phyloP scores from a whole-genome alignment of 805 yeast genomes.

The Wickerhamiella allomyrinae region DNA sequence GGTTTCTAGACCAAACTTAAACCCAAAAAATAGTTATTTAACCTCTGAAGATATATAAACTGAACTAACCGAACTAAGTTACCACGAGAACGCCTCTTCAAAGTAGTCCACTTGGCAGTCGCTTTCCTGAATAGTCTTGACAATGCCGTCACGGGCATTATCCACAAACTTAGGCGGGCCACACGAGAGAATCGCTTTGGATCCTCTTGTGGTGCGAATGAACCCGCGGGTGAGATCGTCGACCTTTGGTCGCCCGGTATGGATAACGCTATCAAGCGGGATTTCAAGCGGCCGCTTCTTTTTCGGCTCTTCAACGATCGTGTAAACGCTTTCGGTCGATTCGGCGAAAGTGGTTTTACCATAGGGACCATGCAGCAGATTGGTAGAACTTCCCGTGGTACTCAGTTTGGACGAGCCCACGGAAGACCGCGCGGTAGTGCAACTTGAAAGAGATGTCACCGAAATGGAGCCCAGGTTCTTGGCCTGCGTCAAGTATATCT shows the following conservation, averaged over 20 bases:
- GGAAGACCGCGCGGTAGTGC: background rate
- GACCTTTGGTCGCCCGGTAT: conserved; percentile 17
- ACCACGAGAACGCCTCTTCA: conserved; percentile 27
- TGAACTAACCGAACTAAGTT: background rate
- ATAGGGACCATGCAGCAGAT: background rate
- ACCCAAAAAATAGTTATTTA: no score
- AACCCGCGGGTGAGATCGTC: conserved; percentile 10
- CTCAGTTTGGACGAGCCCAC: background rate
- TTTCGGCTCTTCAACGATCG: background rate
- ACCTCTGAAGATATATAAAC: background rate
- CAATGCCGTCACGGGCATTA: conserved; percentile 31
- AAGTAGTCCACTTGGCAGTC: conserved; percentile 23
- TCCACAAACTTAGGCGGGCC: conserved; percentile 50
- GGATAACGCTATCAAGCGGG: conserved; percentile 6
- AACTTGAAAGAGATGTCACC: conserved; percentile 1
- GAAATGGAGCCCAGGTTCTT: conserved; percentile 3
- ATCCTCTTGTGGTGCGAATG: conserved; percentile 20
- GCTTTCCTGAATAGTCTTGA: conserved; percentile 16
- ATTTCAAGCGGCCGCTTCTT: background rate
- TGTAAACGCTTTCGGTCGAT: background rate
- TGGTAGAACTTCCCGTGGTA: background rate
- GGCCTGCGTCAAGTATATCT: conserved; percentile 11
- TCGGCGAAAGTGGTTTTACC: background rate
- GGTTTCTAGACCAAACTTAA: no score
- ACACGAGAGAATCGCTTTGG: conserved; percentile 41